A percentile compares a stretch with the other conserved stretches of the same genome.
Conservation (phyloP, 2,329 filamentous ascomycete genomes). For the Hymenoscyphus infarciens region DNA sequence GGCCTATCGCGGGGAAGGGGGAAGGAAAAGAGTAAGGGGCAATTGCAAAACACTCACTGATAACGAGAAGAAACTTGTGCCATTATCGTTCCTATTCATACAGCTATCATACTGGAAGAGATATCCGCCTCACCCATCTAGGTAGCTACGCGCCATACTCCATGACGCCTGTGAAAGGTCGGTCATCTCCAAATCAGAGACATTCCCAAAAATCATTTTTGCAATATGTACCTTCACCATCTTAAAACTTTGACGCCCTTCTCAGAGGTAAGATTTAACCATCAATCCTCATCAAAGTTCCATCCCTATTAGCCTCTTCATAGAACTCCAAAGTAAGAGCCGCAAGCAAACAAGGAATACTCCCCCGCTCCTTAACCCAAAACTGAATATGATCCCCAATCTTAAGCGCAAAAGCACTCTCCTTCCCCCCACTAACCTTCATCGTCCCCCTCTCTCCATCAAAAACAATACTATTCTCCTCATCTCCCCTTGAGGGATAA, state of each 20-base stretch:
- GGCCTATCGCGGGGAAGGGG: too few species aligned
- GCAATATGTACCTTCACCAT: background rate
- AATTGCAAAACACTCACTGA: background rate
- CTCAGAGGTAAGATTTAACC: conserved; percentile 4
- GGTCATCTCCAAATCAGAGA: background rate
- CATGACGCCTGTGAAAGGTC: background rate
- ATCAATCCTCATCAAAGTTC: conserved; percentile 24
- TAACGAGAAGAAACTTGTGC: background rate
- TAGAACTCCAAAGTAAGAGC: conserved; percentile 92
- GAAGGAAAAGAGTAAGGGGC: too few species aligned
- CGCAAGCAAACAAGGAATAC: conserved; percentile 89
- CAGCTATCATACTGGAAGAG: background rate
- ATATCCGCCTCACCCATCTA: background rate
- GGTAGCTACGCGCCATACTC: background rate
- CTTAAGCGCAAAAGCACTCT: conserved; percentile 79
- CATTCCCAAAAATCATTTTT: background rate
- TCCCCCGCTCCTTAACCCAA: conserved; percentile 91
- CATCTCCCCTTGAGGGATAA: conserved; percentile 61
- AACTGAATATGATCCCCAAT: conserved; percentile 87
- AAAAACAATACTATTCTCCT: conserved; percentile 75
- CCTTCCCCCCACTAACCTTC: conserved; percentile 91
- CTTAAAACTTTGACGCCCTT: background rate
- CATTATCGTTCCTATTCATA: conserved; percentile 1
- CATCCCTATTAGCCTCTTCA: conserved; percentile 52
- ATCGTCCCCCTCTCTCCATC: conserved; percentile 94